Base-by-base conservation (phyloP, 306 rosid genomes). In the Glycyrrhiza uralensis region DNA sequence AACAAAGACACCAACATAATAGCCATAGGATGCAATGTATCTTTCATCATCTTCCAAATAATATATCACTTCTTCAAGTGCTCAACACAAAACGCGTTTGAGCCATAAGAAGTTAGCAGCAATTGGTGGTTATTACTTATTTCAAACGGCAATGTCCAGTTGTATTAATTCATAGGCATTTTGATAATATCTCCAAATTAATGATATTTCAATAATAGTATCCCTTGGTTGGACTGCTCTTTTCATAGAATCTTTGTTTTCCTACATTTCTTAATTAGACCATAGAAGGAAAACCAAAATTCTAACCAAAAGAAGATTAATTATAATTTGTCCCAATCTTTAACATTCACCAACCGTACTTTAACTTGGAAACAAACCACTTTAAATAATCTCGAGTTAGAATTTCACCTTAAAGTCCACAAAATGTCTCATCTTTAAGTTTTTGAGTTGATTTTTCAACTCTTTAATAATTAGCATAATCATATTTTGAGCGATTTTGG, bases 71-170 rank as follows among this genome's bases (percentile, higher is more conserved):
- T 29, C 26, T 62, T 62, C 20, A 30, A 55, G 11, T 32, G 22
- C 30, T 20, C 5, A 23, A 20, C 64, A 22, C 15, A 12, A 66
- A 76, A 60, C 76, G 81, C 76, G 81, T 76, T 69, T 76, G 69
- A 24, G 17, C 32, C 70, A 67, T 46, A 23, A 68, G 46, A 56
- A 14, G 68, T 15, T 44, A 66, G 50, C 30, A 67, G 67, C 52
- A 57, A 36, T 26, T 14, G 24, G 63, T 28, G 35, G 51, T 5
- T 30, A 58, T 58, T 46, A 12, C 54, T 67, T 76, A 23, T 59
- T 55, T 4, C 7, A 76, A 76, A 56, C 56, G 44, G 14, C 44
- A 56, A 19, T 56, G 29, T 36, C 51, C 7, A 56, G 35, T 42
- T 66, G 41, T 33, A 15, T 47, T 36, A 62, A 23, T 49, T 47